Evolutionary conservation across 108 stramenopile genomes (phyloP).

Genomic region (Cyclotella kingstonii): DNA sequence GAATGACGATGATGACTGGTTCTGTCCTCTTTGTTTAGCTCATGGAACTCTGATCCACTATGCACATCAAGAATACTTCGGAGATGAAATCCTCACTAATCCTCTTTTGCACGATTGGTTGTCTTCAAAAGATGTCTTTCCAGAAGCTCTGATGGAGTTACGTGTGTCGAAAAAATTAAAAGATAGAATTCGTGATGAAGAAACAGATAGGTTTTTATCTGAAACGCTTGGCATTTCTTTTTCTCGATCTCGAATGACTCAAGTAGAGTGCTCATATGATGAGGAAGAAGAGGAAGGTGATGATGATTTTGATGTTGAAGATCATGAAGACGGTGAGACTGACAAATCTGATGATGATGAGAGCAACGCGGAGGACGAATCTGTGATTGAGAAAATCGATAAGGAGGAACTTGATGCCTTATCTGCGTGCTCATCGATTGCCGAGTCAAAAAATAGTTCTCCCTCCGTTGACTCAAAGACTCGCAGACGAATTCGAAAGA

Average conservation of each 20-base stretch:
- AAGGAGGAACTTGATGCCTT: constrained; percentile 72
- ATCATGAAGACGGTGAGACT: constrained; percentile 32
- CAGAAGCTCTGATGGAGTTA: constrained; percentile 62
- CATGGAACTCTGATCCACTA: constrained; percentile 46
- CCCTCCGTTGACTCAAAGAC: background rate
- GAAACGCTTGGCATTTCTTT: constrained; percentile 47
- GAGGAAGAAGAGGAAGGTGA: constrained; percentile 52
- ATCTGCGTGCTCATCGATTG: constrained; percentile 35
- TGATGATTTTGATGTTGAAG: constrained; percentile 28
- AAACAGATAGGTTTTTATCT: constrained; percentile 44
- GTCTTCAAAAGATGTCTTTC: constrained; percentile 70
- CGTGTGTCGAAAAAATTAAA: constrained; percentile 50
- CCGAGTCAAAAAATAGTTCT: background rate
- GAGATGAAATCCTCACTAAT: constrained; percentile 34
- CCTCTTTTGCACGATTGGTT: constrained; percentile 53
- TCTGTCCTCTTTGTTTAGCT: constrained; percentile 71
- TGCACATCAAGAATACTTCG: constrained; percentile 59
- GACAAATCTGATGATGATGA: constrained; percentile 45
- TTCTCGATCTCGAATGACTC: too few relatives aligned
- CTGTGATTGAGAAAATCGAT: constrained; percentile 60
- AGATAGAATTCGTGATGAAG: constrained; percentile 53
- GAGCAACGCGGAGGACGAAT: constrained; percentile 30
- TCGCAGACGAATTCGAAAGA: background rate
- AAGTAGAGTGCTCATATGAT: too few relatives aligned
- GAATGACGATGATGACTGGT: constrained; percentile 74